These are phyloP conservation scores for Penicillium sp. DNA, from an alignment of 2,329 filamentous ascomycete species.

Conservation along the genomic window DNA sequence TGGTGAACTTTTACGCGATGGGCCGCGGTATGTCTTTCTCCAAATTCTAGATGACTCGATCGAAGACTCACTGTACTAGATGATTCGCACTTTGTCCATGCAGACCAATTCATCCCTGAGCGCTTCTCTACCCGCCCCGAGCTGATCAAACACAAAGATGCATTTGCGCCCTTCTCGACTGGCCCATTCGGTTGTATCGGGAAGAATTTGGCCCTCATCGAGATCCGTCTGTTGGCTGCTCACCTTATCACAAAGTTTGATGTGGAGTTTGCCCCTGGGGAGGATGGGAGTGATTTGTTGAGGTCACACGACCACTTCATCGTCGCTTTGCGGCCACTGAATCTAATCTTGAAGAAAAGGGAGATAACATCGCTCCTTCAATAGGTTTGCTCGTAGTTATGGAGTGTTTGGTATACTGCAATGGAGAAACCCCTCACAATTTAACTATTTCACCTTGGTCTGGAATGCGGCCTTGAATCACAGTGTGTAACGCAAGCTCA, in stretches of 20 bases:
- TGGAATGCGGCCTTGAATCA: too few species aligned
- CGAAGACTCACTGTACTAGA: not conserved
- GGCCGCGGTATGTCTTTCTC: slow-evolving; percentile 1
- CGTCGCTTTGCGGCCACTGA: not conserved
- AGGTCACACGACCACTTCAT: not conserved
- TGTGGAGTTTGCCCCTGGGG: not conserved
- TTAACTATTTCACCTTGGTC: too few species aligned
- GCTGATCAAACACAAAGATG: not conserved
- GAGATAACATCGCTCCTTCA: not conserved
- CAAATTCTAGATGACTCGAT: not conserved
- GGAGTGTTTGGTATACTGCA: too few species aligned
- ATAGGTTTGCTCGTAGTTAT: too few species aligned
- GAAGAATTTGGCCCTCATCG: slow-evolving; percentile 3
- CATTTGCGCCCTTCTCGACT: not conserved
- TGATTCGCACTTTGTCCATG: not conserved
- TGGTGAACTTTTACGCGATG: not conserved
- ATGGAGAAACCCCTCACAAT: too few species aligned
- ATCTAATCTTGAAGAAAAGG: not conserved
- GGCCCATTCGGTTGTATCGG: slow-evolving; percentile 5
- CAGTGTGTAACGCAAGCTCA: too few species aligned
- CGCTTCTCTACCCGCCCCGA: not conserved
- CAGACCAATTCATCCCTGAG: slow-evolving; percentile 3
- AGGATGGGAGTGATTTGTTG: not conserved
- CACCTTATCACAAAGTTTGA: not conserved
- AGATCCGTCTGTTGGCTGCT: not conserved